Conservation (phyloP, 176 grass and related monocot genomes). For the Paspalum notatum region DNA sequence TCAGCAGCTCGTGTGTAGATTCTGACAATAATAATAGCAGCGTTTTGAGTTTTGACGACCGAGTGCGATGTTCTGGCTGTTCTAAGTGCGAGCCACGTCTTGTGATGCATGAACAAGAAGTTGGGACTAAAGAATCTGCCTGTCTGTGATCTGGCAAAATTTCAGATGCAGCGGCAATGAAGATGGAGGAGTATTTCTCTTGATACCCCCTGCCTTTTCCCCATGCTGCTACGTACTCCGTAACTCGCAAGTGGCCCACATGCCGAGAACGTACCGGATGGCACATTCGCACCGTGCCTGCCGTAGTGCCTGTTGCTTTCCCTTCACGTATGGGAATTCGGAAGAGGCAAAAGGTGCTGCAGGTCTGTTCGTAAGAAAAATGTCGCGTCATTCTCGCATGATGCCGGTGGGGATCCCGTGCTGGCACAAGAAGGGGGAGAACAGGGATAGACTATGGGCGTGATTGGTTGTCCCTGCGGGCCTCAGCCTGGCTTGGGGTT, state of each 20-base stretch:
- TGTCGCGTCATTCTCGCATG: conserved; percentile 23
- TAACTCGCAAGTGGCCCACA: background rate
- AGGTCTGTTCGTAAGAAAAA: background rate
- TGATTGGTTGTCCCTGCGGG: too few species aligned
- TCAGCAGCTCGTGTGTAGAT: background rate
- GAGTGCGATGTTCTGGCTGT: background rate
- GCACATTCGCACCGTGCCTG: background rate
- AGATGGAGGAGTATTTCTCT: background rate
- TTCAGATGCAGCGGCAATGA: background rate
- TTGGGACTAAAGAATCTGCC: background rate
- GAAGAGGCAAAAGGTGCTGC: conserved; percentile 21
- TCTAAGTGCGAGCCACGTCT: background rate
- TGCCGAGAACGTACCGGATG: background rate
- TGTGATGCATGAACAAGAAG: background rate
- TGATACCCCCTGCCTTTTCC: background rate
- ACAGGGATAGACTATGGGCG: too few species aligned
- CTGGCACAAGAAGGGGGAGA: background rate
- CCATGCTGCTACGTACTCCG: background rate
- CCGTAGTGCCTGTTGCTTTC: conserved; percentile 18
- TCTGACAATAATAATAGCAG: background rate
- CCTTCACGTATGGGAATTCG: conserved; percentile 29
- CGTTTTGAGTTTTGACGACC: conserved; percentile 17
- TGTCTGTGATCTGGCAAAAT: background rate
- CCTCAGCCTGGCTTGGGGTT: too few species aligned
- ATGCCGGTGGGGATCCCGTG: background rate